Percentiles rank a stretch among this genome's conserved stretches.
Evolutionary conservation across 176 grass and related monocot species (phyloP).

Genomic region (Aegilops umbellulata): DNA sequence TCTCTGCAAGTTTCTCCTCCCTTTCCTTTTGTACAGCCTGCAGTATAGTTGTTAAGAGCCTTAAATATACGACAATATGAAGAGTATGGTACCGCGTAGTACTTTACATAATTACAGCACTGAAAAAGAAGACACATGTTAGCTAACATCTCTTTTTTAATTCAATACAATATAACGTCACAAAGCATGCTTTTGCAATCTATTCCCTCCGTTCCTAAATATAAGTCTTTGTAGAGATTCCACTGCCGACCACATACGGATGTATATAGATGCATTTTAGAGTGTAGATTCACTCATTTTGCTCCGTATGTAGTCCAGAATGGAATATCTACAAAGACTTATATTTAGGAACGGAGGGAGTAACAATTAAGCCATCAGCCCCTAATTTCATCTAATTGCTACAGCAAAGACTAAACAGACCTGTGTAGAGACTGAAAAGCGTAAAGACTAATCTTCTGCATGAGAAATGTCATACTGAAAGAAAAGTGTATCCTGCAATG

Average conservation of each 20-base stretch:
- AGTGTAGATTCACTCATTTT: too few relatives aligned
- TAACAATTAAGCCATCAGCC: not conserved
- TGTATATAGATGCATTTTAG: too few relatives aligned
- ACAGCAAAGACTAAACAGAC: not conserved
- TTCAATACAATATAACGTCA: not conserved
- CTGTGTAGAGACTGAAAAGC: not conserved
- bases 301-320: too few relatives aligned
- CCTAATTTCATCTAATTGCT: not conserved
- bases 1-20: constrained; percentile 84
- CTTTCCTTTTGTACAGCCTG: constrained; percentile 91
- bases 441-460: constrained; percentile 2
- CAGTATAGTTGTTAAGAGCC: constrained; percentile 28
- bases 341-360: too few relatives aligned
- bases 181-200: not conserved
- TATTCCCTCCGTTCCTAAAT: too few relatives aligned
- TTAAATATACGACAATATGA: constrained; percentile 7
- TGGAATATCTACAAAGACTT: too few relatives aligned
- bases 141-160: not conserved
- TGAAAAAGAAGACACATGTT: not conserved
- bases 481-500: not conserved
- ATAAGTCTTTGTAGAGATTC: too few relatives aligned
- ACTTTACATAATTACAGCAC: not conserved
- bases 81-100: not conserved
- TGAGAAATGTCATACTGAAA: constrained; percentile 1
- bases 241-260: too few relatives aligned